Evolutionary conservation across 2,329 filamentous ascomycete genomes (phyloP), one percentile per base, ranked within the genome.

Genomic region (Thielaviopsis musarum): DNA sequence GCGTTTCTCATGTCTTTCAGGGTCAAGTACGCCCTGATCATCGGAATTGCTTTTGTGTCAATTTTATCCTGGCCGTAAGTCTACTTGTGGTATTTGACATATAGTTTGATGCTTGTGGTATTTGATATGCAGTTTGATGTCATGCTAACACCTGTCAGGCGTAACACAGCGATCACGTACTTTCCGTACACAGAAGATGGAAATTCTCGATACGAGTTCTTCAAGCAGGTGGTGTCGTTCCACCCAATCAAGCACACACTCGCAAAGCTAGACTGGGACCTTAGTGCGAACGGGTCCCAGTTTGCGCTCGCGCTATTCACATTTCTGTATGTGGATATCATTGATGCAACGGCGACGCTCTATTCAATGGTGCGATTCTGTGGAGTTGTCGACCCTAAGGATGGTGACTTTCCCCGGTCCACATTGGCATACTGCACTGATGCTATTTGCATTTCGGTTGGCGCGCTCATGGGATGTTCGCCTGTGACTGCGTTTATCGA

Each of bases 331-430:
- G 88, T 94, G 64, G 89, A 95, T 66, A 91, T 95, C 62, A 80
- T 95, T 52, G 89, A 94, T 70, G 84, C 82, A 64, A 95, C 89
- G 0, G 89, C 88, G 65, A 94, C 88, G 0, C 74, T 94, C 61
- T 95, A 94, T 73, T 87, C 87, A 21, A 94, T 95, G 88, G 89
- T 89, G 19, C 83, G 85, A 30, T 93, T 91, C 70, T 85, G 84
- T 64, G 82, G 87, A 52, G 81, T 87, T 59, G 84, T 94, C 67
- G 87, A 95, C 65, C 85, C 88, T 65, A 78, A 82, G 56, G 93
- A 88, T 0, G 85, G 90, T 67, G 89, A 95, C 68, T 95, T 95
- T 63, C 88, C 94, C 70, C 87, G 88, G 60, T 91, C 86, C 17
- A 84, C 88, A 1, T 74, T 89, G 21, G 89, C 89, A 19, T 95